A percentile compares a stretch with the other conserved stretches of the same genome.
These are phyloP conservation scores for Neurospora sp. DNA, from an alignment of 495 filamentous ascomycete genomes.

Conservation along the genomic window DNA sequence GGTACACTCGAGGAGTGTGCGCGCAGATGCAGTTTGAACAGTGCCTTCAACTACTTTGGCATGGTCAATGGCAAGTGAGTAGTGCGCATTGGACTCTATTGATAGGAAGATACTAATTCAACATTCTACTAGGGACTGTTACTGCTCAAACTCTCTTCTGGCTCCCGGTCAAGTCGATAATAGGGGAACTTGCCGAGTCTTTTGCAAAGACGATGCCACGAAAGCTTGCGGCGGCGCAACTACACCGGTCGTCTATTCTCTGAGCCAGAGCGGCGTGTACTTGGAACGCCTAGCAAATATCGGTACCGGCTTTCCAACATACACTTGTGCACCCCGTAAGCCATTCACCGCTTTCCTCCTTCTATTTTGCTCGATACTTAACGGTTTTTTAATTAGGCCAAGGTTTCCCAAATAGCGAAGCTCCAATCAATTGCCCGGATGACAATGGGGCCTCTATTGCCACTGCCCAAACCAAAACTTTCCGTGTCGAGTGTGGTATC, in stretches of 20 bases:
- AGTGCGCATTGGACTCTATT: not conserved
- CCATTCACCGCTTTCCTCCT: too few relatives aligned
- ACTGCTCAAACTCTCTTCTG: not conserved
- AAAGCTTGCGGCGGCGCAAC: not conserved
- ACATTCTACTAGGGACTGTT: not conserved
- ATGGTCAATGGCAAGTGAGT: constrained; percentile 2
- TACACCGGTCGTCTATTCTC: not conserved
- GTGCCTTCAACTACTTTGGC: not conserved
- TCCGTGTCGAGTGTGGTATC: not conserved
- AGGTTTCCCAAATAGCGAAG: not conserved
- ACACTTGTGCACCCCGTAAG: not conserved
- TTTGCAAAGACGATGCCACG: not conserved
- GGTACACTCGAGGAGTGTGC: constrained; percentile 5
- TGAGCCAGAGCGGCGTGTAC: not conserved
- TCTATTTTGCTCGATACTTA: too few relatives aligned
- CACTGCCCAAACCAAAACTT: not conserved
- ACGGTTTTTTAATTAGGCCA: not conserved
- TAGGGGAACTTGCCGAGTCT: constrained; percentile 2
- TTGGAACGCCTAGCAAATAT: not conserved
- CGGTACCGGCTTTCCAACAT: not conserved
- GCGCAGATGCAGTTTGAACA: not conserved
- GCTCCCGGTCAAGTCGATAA: not conserved
- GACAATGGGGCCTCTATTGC: not conserved
- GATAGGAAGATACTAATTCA: not conserved
- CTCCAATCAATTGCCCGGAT: not conserved